phyloP scores from a whole-genome alignment of 176 grass and related monocot genomes.

The Tillandsia fasciculata region DNA sequence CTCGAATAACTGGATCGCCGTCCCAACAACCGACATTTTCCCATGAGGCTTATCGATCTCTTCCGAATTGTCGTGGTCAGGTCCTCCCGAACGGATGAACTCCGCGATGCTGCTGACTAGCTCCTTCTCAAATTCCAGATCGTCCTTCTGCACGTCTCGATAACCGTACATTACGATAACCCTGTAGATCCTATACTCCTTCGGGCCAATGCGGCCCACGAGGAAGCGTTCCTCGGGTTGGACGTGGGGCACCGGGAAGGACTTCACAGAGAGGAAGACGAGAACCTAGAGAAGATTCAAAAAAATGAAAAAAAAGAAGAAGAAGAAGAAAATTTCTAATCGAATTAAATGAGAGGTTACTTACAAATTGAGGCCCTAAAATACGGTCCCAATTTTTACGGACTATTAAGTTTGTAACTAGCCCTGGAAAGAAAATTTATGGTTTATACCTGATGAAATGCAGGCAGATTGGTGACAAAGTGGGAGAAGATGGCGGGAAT shows the following conservation, averaged over 20 bases:
- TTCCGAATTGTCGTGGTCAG: slow-evolving; percentile 26
- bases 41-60: slow-evolving; percentile 32
- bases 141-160: slow-evolving; percentile 65
- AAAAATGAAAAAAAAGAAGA: slow-evolving; percentile 1
- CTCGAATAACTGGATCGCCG: slow-evolving; percentile 41
- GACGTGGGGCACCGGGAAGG: slow-evolving; percentile 50
- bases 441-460: slow-evolving; percentile 83
- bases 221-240: slow-evolving; percentile 52
- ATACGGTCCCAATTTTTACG: too few relatives aligned
- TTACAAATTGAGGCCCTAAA: too few relatives aligned
- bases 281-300: slow-evolving; percentile 44
- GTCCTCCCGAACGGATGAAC: slow-evolving; percentile 51
- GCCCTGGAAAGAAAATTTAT: not conserved
- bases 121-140: slow-evolving; percentile 72
- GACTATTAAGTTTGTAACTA: too few relatives aligned
- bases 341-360: not conserved
- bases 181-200: slow-evolving; percentile 65
- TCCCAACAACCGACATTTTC: slow-evolving; percentile 42
- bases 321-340: not conserved
- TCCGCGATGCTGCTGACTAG: slow-evolving; percentile 79
- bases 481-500: slow-evolving; percentile 94
- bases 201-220: slow-evolving; percentile 66
- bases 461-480: slow-evolving; percentile 90
- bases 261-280: slow-evolving; percentile 78
- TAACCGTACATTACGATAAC: slow-evolving; percentile 81